Percentiles rank a stretch among this genome's conserved stretches.
These are phyloP conservation scores for Fusarium sambucinum DNA, from an alignment of 2,329 filamentous ascomycete genomes.

Conservation along the genomic window DNA sequence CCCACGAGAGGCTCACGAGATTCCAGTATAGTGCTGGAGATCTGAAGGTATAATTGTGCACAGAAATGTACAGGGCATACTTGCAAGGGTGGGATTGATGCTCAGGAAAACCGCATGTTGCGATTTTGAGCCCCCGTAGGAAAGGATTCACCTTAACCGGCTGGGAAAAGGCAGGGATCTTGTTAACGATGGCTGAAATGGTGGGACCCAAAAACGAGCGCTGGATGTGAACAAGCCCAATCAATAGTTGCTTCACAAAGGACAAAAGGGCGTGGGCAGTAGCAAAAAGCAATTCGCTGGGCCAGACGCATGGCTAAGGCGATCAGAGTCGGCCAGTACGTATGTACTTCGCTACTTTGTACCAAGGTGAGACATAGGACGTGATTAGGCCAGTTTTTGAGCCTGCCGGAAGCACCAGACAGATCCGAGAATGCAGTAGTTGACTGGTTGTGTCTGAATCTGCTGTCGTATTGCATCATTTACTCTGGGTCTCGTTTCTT, in stretches of 20 bases:
- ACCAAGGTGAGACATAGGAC: slow-evolving; percentile 46
- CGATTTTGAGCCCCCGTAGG: slow-evolving; percentile 13
- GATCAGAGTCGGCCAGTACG: slow-evolving; percentile 18
- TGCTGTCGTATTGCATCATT: slow-evolving; percentile 45
- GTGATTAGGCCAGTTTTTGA: slow-evolving; percentile 37
- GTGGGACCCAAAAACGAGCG: slow-evolving; percentile 40
- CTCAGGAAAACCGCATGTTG: slow-evolving; percentile 11
- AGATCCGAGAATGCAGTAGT: slow-evolving; percentile 39
- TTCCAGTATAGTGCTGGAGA: slow-evolving; percentile 9
- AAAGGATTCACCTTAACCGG: slow-evolving; percentile 21
- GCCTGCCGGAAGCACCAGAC: slow-evolving; percentile 32
- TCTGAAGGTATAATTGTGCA: background rate
- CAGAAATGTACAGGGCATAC: background rate
- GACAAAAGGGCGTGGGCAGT: slow-evolving; percentile 34
- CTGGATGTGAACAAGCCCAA: slow-evolving; percentile 34
- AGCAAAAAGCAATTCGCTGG: slow-evolving; percentile 32
- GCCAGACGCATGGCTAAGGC: slow-evolving; percentile 40
- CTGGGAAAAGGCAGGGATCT: slow-evolving; percentile 32
- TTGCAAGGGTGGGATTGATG: slow-evolving; percentile 9
- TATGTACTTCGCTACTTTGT: slow-evolving; percentile 9
- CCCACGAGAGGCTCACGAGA: slow-evolving; percentile 22
- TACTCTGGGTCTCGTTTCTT: slow-evolving; percentile 22
- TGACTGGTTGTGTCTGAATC: slow-evolving; percentile 36
- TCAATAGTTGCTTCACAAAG: slow-evolving; percentile 34
- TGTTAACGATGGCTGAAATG: slow-evolving; percentile 42